Percentiles rank a stretch among this genome's conserved stretches.
Conservation (phyloP, 768 basidiomycete species). For the Macrolepiota fuliginosa region DNA sequence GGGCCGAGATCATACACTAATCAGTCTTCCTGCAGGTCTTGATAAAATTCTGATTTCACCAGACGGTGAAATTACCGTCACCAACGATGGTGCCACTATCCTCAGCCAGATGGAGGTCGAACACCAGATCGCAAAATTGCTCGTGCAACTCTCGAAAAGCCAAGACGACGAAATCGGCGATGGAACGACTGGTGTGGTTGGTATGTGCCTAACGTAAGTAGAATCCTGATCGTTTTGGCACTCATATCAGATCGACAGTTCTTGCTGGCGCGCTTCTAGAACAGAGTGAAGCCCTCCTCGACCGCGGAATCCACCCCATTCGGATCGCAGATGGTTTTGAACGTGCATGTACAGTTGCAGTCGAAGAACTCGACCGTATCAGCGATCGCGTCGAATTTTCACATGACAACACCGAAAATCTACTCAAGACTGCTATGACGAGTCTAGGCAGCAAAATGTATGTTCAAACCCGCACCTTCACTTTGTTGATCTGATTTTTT, state of each 20-base stretch:
- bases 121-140: slow-evolving; percentile 97
- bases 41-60: slow-evolving; percentile 95
- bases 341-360: slow-evolving; percentile 86
- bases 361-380: slow-evolving; percentile 86
- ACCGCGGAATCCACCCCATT: slow-evolving; percentile 98
- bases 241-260: slow-evolving; percentile 44
- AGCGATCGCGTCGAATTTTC: slow-evolving; percentile 90
- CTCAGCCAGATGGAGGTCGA: slow-evolving; percentile 99
- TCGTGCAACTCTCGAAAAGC: slow-evolving; percentile 94
- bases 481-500: slow-evolving; percentile 5
- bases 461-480: slow-evolving; percentile 21
- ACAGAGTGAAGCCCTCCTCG: slow-evolving; percentile 93
- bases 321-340: slow-evolving; percentile 99
- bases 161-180: slow-evolving; percentile 99
- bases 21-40: slow-evolving; percentile 53
- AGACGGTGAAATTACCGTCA: slow-evolving; percentile 98
- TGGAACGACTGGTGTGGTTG: slow-evolving; percentile 98
- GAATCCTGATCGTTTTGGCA: not conserved
- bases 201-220: slow-evolving; percentile 47
- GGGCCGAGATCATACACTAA: slow-evolving; percentile 9
- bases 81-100: slow-evolving; percentile 99
- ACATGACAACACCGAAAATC: slow-evolving; percentile 75
- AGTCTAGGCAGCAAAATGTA: slow-evolving; percentile 98
- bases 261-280: slow-evolving; percentile 97
- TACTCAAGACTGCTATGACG: slow-evolving; percentile 94